Base-by-base conservation (phyloP, 2,329 filamentous ascomycete genomes). In the Stenocarpella maydis region DNA sequence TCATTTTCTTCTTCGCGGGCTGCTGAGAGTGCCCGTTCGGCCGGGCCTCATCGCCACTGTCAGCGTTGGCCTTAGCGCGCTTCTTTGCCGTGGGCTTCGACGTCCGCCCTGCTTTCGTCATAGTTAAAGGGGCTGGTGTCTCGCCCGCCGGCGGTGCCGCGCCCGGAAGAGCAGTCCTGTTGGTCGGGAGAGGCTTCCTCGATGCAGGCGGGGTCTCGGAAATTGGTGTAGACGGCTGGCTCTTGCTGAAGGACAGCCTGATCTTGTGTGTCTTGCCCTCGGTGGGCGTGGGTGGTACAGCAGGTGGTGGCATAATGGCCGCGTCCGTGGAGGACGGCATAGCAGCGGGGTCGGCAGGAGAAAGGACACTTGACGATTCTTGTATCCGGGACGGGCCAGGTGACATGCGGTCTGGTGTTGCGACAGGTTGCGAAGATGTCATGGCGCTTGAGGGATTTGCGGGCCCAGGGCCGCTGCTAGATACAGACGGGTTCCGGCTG, bases 81-180 rank as follows among this genome's bases (percentile, higher is more conserved):
- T 91, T 91, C 80, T 89, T 90, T 60, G 86, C 83, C 10, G 86
- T 88, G 7, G 89, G 88, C 73, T 89, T 91, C 17, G 86, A 81
- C 31, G 87, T 82, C 53, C 88, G 81, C 15, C 87, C 88, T 17
- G 88, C 86, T 75, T 91, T 91, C 2, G 87, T 89, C 76, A 86
- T 90, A 47, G 74, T 65, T 6, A 73, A 61, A 10, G 71, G 55
- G 39, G 68, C 55, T 15, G 72, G 49, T 71, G 69, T 15, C 74
- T 75, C 58, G 74, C 70, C 39, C 72, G 52, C 77, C 58, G 66
- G 74, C 58, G 66, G 74, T 77, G 65, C 81, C 50, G 65, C 81
- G 80, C 43, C 78, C 61, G 61, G 76, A 73, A 68, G 76, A 71
- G 67, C 76, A 74, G 65, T 76, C 74, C 69, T 69, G 69, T 49